Evolutionary conservation across 1,284 basidiomycete genomes (phyloP), one percentile per base, ranked within the genome.

Genomic region (Pisolithus thermaeus): DNA sequence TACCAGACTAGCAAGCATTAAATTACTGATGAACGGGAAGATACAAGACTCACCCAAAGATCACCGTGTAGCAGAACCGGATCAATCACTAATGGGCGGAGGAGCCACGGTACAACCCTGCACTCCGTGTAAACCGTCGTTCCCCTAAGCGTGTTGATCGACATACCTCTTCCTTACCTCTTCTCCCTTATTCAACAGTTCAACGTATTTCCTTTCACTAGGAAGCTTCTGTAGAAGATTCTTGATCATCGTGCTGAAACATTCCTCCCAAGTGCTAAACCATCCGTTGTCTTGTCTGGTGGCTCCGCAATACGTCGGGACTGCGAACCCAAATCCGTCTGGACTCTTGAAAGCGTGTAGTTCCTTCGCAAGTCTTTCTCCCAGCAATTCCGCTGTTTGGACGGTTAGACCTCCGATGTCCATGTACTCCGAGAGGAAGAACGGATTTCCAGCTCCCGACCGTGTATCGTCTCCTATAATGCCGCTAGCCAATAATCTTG

Each of bases 21-120:
- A 44, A 52, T 43, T 55, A 47, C 51, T 37, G 14, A 43, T 23
- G 25, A 25, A 39, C 6, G 27, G 30, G 35, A 23, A 20, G 32
- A 46, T 46, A 42, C 32, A 44, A 35, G 20, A 58, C 52, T 9
- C 63, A 85, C 86, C 91, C 92, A 95, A 42, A 94, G 75, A 67
- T 94, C 92, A 3, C 92, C 92, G 60, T 95, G 92, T 4, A 92
- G 69, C 20, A 93, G 77, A 1, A 88, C 89, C 2, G 92, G 90
- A 47, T 81, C 67, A 8, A 92, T 76, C 2, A 74, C 71, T 36
- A 87, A 66, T 0, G 78, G 67, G 8, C 78, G 73, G 38, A 95
- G 76, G 7, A 94, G 72, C 53, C 81, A 77, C 0, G 91, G 89
- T 56, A 93, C 83, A 6, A 87, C 85, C 52, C 91, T 93, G 63